These are phyloP conservation scores for Hypoxylon sp. DNA, from an alignment of 2,329 filamentous ascomycete species.

Conservation along the genomic window DNA sequence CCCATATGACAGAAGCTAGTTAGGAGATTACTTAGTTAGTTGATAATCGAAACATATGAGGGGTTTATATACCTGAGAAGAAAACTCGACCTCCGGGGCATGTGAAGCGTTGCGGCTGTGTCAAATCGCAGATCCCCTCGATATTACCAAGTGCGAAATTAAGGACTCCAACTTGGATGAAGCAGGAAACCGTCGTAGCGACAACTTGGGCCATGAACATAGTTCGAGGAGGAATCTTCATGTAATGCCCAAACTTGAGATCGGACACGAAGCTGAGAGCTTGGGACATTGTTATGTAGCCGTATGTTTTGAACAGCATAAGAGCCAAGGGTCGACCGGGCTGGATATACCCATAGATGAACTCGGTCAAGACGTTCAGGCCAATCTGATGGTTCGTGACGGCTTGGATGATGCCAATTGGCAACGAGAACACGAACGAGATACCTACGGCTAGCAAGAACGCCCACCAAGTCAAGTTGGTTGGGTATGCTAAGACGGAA, in stretches of 20 bases:
- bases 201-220: slow-evolving; percentile 78
- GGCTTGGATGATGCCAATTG: slow-evolving; percentile 79
- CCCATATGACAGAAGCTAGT: slow-evolving; percentile 78
- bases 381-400: slow-evolving; percentile 80
- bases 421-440: slow-evolving; percentile 74
- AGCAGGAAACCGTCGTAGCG: slow-evolving; percentile 75
- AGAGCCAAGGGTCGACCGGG: slow-evolving; percentile 79
- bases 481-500: slow-evolving; percentile 73
- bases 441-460: slow-evolving; percentile 77
- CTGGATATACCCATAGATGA: slow-evolving; percentile 82
- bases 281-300: slow-evolving; percentile 76
- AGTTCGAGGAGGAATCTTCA: slow-evolving; percentile 77
- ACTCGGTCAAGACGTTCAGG: slow-evolving; percentile 82
- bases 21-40: slow-evolving; percentile 36
- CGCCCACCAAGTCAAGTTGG: slow-evolving; percentile 80
- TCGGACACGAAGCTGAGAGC: slow-evolving; percentile 75
- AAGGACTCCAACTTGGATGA: slow-evolving; percentile 76
- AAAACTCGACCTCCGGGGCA: slow-evolving; percentile 76
- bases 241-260: slow-evolving; percentile 81
- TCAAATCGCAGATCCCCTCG: slow-evolving; percentile 71
- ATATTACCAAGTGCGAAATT: slow-evolving; percentile 75
- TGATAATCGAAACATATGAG: neutral
- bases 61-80: slow-evolving; percentile 66
- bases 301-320: slow-evolving; percentile 80
- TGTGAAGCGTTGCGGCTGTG: slow-evolving; percentile 71